Evolutionary conservation across 495 filamentous ascomycete species (phyloP), one percentile per base, ranked within the genome.

Genomic region (Talaromyces proteolyticus): DNA sequence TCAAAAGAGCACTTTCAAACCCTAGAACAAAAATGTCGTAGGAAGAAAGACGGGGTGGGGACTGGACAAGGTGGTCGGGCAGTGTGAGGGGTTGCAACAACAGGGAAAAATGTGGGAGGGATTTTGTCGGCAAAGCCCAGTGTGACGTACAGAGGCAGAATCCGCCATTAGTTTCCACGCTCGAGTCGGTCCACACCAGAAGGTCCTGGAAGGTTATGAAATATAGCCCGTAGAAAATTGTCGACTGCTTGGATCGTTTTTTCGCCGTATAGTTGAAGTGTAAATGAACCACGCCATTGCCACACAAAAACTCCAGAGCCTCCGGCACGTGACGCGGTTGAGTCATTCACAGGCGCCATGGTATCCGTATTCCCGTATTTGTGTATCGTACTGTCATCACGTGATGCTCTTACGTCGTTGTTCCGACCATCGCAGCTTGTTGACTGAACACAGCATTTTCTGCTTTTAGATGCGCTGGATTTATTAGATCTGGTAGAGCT

Each of bases 71-170:
- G n/a, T 37, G 34, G 34, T 10, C 16, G 20, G 40, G 17, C 11
- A 42, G 40, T 19, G 17, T 42, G 40, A 42, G 40, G 40, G 40
- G 40, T 42, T 19, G 11, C 40, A 42, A 16, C 3, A 16, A 22
- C 40, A 42, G 40, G 40, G 8, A 42, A 42, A 42, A 42, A 42
- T 42, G 40, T 42, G 40, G 20, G 20, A 42, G 40, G 40, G 16
- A 11, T 34, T 34, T 34, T 34, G 29, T 34, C n/a, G n/a, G n/a
- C n/a, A n/a, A n/a, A n/a, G n/a, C n/a, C n/a, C n/a, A n/a, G 29
- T 34, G 29, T 34, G 70, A 80, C 78, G 70, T 81, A 82, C 81
- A 63, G 29, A 10, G 29, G 29, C 14, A n/a, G n/a, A n/a, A 34
- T 34, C 29, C 29, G 29, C 29, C 29, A 34, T 34, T n/a, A n/a